Evolutionary conservation across 2,329 filamentous ascomycete genomes (phyloP).

Genomic region (Penicillium sp.): DNA sequence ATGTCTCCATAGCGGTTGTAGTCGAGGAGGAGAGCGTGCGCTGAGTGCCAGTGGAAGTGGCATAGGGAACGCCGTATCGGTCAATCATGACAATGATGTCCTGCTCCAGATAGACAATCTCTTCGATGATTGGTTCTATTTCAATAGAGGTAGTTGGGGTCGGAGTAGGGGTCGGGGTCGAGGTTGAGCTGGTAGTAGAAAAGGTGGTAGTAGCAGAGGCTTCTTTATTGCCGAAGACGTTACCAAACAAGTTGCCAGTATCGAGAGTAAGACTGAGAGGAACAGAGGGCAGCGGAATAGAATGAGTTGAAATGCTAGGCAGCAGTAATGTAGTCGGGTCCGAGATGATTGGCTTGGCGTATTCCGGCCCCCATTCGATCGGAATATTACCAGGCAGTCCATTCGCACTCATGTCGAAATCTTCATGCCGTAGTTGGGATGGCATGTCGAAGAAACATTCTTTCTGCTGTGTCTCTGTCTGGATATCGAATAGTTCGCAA

Average conservation of each 20-base stretch:
- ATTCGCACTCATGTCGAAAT: slow-evolving; percentile 53
- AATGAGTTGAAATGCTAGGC: slow-evolving; percentile 1
- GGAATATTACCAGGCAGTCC: slow-evolving; percentile 62
- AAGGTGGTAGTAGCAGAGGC: slow-evolving; percentile 3
- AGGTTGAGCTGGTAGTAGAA: slow-evolving; percentile 15
- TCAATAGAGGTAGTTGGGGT: slow-evolving; percentile 26
- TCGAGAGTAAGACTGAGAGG: slow-evolving; percentile 10
- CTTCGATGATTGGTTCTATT: slow-evolving; percentile 22
- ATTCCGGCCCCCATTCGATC: slow-evolving; percentile 46
- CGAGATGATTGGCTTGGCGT: slow-evolving; percentile 27
- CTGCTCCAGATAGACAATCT: slow-evolving; percentile 30
- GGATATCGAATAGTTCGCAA: slow-evolving; percentile 70
- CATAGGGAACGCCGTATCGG: slow-evolving; percentile 20
- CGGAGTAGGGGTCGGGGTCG: slow-evolving; percentile 22
- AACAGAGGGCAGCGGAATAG: slow-evolving; percentile 9
- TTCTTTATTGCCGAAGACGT: slow-evolving; percentile 1
- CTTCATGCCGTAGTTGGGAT: slow-evolving; percentile 52
- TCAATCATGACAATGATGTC: slow-evolving; percentile 29
- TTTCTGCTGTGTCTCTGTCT: slow-evolving; percentile 51
- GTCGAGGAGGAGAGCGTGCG: slow-evolving; percentile 25
- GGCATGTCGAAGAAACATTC: slow-evolving; percentile 63
- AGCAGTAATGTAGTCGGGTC: slow-evolving; percentile 1
- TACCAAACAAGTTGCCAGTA: slow-evolving; percentile 1
- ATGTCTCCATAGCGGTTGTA: slow-evolving; percentile 22
- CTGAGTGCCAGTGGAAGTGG: slow-evolving; percentile 23